Base-by-base conservation (phyloP, 768 basidiomycete genomes). In the Panaeolus cyanescens region DNA sequence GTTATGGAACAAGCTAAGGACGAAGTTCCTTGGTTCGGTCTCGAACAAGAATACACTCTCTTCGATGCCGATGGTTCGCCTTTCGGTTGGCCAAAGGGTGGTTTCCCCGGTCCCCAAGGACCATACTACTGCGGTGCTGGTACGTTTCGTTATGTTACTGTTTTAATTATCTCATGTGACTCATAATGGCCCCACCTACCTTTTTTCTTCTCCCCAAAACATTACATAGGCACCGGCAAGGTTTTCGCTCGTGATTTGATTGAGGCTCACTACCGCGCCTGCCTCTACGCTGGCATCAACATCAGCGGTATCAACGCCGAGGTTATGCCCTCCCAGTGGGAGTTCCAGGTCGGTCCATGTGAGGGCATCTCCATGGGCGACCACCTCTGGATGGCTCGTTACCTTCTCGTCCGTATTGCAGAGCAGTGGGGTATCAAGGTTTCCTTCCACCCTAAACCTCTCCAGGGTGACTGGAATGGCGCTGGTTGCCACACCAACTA, bases 121-220 rank as follows among this genome's bases (percentile, higher is more conserved):
- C 97, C 97, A 55, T 98, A 99, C 79, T 99, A 99, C 81, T 99
- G 97, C 72, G 97, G 96, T 82, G 96, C 96, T 75, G 96, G 96
- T 92, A 72, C 64, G 88, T 59, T 19, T 45, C 33, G 22, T 4
- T 42, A 57, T 30, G n/a, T 31, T 34, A 19, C 39, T 50, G 54
- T 32, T 60, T 34, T 55, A n/a, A 56, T 55, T 37, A 60, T 69
- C 70, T 63, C 64, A 62, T 65, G 30, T 50, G 45, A 50, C 45
- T 50, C 45, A 50, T 7, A 39, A 20, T 28, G 22, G 45, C 25
- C 25, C 45, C 45, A 28, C 45, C 5, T 12, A 6, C 39, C 63
- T 59, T 32, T 57, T 31, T 54, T 64, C n/a, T n/a, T 40, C 25
- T 64, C 45, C 45, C 22, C 19, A 50, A 50, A 50, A 42, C 22